phyloP scores from a whole-genome alignment of 1,284 basidiomycete species.

The Cutaneotrichosporon dermatis region DNA sequence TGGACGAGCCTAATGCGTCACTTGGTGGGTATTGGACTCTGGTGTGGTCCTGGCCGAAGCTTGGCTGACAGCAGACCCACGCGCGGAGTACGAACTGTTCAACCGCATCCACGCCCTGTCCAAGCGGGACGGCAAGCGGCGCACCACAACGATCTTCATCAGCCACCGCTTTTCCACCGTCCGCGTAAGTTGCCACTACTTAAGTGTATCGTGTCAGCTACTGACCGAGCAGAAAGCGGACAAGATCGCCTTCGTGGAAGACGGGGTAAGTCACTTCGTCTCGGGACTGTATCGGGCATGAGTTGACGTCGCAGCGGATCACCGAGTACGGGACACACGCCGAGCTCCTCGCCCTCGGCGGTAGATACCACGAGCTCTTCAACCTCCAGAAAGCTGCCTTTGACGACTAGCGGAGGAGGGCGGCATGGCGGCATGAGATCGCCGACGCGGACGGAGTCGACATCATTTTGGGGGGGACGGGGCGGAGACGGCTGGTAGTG shows the following conservation, averaged over 20 bases:
- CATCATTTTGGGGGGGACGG: too few species aligned
- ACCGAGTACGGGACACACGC: slow-evolving; percentile 73
- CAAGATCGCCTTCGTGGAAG: slow-evolving; percentile 72
- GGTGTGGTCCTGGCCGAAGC: not conserved
- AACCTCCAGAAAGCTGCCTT: slow-evolving; percentile 56
- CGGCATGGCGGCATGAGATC: slow-evolving; percentile 51
- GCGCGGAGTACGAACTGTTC: slow-evolving; percentile 71
- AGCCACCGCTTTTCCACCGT: slow-evolving; percentile 62
- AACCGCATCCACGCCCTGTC: slow-evolving; percentile 38
- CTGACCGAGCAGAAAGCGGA: slow-evolving; percentile 23
- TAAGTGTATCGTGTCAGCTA: slow-evolving; percentile 71
- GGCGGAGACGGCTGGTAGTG: not conserved
- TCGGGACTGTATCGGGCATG: too few species aligned
- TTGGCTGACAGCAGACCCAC: slow-evolving; percentile 58
- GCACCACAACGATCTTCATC: slow-evolving; percentile 71
- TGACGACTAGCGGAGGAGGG: not conserved
- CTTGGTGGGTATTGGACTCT: slow-evolving; percentile 55
- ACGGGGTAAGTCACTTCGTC: slow-evolving; percentile 57
- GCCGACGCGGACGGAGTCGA: slow-evolving; percentile 50
- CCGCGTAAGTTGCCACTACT: slow-evolving; percentile 13
- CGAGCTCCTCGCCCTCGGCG: slow-evolving; percentile 57
- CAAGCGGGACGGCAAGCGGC: not conserved
- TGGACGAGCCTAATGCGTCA: slow-evolving; percentile 57
- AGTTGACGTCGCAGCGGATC: slow-evolving; percentile 46
- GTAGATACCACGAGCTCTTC: slow-evolving; percentile 35